phyloP scores from a whole-genome alignment of 2,329 filamentous ascomycete genomes.

The Ophiostoma ips region DNA sequence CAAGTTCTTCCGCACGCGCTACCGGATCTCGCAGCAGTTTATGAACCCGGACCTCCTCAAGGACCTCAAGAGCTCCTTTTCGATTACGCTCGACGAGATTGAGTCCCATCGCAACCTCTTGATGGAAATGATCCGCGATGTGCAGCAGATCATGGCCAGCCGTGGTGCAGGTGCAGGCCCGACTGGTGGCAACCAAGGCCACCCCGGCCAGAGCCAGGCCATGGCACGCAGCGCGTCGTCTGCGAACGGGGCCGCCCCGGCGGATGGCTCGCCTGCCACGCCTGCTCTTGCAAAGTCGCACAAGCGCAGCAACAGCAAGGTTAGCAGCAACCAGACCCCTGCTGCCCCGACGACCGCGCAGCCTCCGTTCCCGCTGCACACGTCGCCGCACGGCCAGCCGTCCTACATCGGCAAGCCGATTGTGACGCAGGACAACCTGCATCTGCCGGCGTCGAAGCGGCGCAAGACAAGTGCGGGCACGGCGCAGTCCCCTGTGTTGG shows the following conservation, averaged over 20 bases:
- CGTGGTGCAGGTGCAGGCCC: background rate
- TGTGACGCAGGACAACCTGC: conserved; percentile 38
- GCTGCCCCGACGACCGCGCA: conserved; percentile 43
- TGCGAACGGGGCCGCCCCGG: background rate
- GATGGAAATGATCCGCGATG: conserved; percentile 37
- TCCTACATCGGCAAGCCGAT: conserved; percentile 37
- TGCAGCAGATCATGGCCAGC: background rate
- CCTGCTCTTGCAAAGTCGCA: conserved; percentile 25
- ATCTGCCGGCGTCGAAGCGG: conserved; percentile 42
- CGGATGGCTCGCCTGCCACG: background rate
- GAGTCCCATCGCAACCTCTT: conserved; percentile 34
- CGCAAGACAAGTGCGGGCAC: conserved; percentile 30
- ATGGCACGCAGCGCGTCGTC: conserved; percentile 31
- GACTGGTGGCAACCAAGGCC: conserved; percentile 5
- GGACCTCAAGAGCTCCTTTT: conserved; percentile 33
- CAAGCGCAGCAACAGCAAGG: conserved; percentile 31
- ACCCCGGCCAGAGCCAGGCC: conserved; percentile 11
- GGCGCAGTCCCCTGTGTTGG: conserved; percentile 22
- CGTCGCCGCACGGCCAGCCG: conserved; percentile 30
- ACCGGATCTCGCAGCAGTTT: conserved; percentile 40
- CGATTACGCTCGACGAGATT: conserved; percentile 36
- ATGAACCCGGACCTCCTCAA: conserved; percentile 32
- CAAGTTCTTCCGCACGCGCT: conserved; percentile 40
- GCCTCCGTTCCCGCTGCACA: conserved; percentile 39
- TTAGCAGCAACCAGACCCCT: conserved; percentile 32